Evolutionary conservation across 148 eudicot species (phyloP).

Genomic region (Arctostaphylos glauca): DNA sequence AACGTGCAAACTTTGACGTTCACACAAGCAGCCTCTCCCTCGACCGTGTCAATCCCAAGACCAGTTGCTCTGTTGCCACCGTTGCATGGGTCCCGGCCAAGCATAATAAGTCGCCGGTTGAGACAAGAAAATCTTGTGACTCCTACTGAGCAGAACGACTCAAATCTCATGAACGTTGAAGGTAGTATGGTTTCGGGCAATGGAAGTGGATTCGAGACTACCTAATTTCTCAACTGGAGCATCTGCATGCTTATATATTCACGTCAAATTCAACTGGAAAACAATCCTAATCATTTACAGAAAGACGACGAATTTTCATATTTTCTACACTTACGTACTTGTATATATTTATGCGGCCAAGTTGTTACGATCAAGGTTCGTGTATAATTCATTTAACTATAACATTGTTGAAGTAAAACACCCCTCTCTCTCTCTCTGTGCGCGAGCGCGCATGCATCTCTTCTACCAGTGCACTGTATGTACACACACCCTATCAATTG

Average conservation of each 20-base stretch:
- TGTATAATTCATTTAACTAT: no score
- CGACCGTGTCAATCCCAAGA: constrained; percentile 24
- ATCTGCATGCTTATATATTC: not conserved
- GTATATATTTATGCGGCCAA: no score
- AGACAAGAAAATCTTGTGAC: constrained; percentile 25
- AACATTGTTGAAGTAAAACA: no score
- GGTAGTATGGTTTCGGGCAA: constrained; percentile 42
- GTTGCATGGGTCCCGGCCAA: constrained; percentile 24
- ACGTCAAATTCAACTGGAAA: not conserved
- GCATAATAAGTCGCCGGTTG: constrained; percentile 22
- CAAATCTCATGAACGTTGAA: constrained; percentile 35
- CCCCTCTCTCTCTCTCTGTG: no score
- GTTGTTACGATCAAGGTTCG: no score
- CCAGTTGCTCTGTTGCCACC: constrained; percentile 34
- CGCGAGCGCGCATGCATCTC: no score
- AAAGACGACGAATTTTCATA: constrained; percentile 12
- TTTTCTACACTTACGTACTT: not conserved
- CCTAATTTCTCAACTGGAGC: not conserved
- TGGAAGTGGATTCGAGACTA: constrained; percentile 28
- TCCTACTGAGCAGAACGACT: constrained; percentile 33
- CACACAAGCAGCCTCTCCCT: not conserved
- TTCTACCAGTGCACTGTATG: no score
- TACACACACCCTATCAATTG: no score
- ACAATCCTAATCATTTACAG: not conserved
- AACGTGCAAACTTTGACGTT: not conserved